phyloP scores from a whole-genome alignment of 768 basidiomycete species.

The Lactifluus subvellereus region DNA sequence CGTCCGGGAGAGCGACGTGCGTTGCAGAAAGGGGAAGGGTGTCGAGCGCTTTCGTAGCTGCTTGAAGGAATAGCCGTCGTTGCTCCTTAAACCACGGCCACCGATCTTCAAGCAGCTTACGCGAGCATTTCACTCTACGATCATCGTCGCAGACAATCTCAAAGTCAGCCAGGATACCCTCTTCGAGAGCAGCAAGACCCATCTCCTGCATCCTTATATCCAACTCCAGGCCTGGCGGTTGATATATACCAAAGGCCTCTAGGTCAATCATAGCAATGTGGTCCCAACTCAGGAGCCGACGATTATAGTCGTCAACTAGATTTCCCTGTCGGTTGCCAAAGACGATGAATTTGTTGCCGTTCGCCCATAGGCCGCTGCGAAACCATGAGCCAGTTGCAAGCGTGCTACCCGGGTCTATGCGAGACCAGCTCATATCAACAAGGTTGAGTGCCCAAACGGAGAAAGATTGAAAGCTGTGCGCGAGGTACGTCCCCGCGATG shows the following conservation, averaged over 20 bases:
- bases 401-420: conserved; percentile 83
- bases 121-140: conserved; percentile 72
- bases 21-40: conserved; percentile 54
- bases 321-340: conserved; percentile 88
- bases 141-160: conserved; percentile 92
- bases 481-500: conserved; percentile 93
- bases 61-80: conserved; percentile 50
- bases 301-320: conserved; percentile 88
- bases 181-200: conserved; percentile 79
- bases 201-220: conserved; percentile 76
- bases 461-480: conserved; percentile 89
- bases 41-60: conserved; percentile 52
- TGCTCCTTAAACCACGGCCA: conserved; percentile 95
- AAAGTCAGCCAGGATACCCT: conserved; percentile 79
- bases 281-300: conserved; percentile 85
- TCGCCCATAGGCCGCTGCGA: conserved; percentile 81
- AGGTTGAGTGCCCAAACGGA: conserved; percentile 96
- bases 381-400: conserved; percentile 92
- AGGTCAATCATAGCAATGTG: conserved; percentile 87
- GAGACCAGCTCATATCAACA: conserved; percentile 73
- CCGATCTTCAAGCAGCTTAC: conserved; percentile 77
- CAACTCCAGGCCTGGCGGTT: conserved; percentile 64
- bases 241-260: conserved; percentile 95
- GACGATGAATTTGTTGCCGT: conserved; percentile 78
- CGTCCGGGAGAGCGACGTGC: conserved; percentile 57